Base-by-base conservation (phyloP, 805 yeast species). In the Brettanomyces naardenensis region DNA sequence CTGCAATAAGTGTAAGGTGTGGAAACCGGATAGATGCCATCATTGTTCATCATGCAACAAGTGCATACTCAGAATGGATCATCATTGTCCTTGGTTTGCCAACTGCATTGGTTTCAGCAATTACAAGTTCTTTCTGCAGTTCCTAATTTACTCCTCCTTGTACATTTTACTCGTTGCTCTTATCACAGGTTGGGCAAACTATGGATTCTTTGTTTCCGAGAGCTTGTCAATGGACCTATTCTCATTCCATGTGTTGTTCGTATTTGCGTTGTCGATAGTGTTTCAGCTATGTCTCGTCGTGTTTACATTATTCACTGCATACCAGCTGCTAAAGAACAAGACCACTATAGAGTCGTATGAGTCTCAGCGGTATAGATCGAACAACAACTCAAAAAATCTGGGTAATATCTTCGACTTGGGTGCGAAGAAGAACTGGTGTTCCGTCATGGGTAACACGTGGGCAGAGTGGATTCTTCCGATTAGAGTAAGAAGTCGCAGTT, bases 31-130 rank as follows among this genome's bases (percentile, higher is more conserved):
- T 50, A 52, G 80, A 41, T 61, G 73, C 37, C 80, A 74, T 48
- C 80, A 74, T 52, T 74, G 80, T 49, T 67, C 76, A 1, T 45
- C 68, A 13, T 70, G 77, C 39, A 58, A 61, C 3, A 54, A 45
- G 38, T 74, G 80, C 52, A 54, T 71, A 2, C 51, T 74, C 29
- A 49, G 63, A 31, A 74, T 74, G 80, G 80, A 74, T 54, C 80
- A 74, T 46, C 78, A 74, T 52, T 74, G 80, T 45, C 97, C 97
- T 0, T 90, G 97, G 97, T 87, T 88, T 58, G 80, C 95, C 2
- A 67, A 76, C 4, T 89, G 97, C 57, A 73, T 90, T 41, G 97
- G 97, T 0, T 81, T 75, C 59, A 62, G 63, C 21, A 90, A 90
- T 59, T 88, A 84, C 46, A 83, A 87, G 59, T 74, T 66, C 54